Conservation (phyloP, 306 rosid genomes). For the Vicia sativa region DNA sequence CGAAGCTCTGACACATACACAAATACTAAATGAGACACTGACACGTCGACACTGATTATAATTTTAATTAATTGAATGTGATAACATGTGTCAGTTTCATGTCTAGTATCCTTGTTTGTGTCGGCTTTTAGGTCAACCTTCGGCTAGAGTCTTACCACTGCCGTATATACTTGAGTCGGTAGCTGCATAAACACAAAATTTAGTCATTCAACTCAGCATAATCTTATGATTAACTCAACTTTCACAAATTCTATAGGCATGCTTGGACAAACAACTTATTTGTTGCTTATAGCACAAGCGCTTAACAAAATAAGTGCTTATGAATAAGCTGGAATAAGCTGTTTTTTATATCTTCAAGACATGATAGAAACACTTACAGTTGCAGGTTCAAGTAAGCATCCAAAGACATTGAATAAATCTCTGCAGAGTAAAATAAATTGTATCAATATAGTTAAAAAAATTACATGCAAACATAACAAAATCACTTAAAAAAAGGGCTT, state of each 20-base stretch:
- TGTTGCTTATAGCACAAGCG: too few relatives aligned
- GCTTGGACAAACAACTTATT: too few relatives aligned
- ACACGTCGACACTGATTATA: too few relatives aligned
- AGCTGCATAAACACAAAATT: slow-evolving; percentile 64
- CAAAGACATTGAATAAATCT: slow-evolving; percentile 69
- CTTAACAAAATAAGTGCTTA: too few relatives aligned
- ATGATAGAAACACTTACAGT: slow-evolving; percentile 52
- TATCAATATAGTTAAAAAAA: background rate
- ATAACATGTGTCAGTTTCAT: too few relatives aligned
- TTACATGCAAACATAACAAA: background rate
- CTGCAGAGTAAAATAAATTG: slow-evolving; percentile 50
- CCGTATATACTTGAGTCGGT: slow-evolving; percentile 70
- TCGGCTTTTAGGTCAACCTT: slow-evolving; percentile 2
- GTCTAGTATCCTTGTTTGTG: too few relatives aligned
- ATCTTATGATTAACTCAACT: background rate
- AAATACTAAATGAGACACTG: too few relatives aligned
- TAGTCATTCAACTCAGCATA: slow-evolving; percentile 27
- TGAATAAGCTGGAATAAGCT: too few relatives aligned
- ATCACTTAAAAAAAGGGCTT: background rate
- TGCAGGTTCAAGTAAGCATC: slow-evolving; percentile 76
- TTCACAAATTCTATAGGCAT: background rate
- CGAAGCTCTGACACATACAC: too few relatives aligned
- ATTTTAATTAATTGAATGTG: too few relatives aligned
- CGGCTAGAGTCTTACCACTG: slow-evolving; percentile 55
- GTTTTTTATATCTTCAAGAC: too few relatives aligned